Evolutionary conservation across 805 yeast genomes (phyloP).

Genomic region (Candida loeiensis): DNA sequence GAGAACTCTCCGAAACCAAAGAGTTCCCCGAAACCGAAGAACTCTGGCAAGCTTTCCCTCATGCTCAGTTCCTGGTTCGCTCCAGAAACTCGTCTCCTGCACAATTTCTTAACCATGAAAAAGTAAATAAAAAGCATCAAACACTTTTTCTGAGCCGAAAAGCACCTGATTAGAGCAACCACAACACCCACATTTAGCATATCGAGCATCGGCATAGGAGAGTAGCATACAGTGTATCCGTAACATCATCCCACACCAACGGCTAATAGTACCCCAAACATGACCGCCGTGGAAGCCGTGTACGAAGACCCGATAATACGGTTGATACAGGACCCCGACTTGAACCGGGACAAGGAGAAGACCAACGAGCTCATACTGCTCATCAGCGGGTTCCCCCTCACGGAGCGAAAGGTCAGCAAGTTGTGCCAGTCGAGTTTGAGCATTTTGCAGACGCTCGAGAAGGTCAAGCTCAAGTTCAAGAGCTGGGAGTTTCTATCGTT

Average conservation of each 20-base stretch:
- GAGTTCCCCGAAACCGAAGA: too few relatives aligned
- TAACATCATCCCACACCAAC: too few relatives aligned
- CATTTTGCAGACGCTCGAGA: constrained; percentile 49
- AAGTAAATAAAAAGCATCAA: not conserved
- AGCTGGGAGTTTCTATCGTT: constrained; percentile 56
- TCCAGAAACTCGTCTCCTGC: too few relatives aligned
- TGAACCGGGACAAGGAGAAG: constrained; percentile 40
- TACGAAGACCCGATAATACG: constrained; percentile 48
- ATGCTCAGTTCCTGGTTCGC: too few relatives aligned
- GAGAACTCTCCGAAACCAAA: too few relatives aligned
- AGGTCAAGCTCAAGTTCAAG: constrained; percentile 42
- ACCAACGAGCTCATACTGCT: constrained; percentile 37
- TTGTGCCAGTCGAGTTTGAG: constrained; percentile 47
- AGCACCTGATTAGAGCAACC: not conserved
- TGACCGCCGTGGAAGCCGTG: constrained; percentile 7
- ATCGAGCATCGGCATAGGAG: too few relatives aligned
- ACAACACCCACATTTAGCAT: too few relatives aligned
- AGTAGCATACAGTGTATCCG: too few relatives aligned
- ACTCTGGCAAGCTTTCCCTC: too few relatives aligned
- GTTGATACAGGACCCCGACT: constrained; percentile 47
- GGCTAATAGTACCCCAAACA: constrained; percentile 9
- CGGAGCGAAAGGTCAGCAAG: constrained; percentile 43
- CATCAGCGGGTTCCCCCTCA: constrained; percentile 42
- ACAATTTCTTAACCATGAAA: too few relatives aligned
- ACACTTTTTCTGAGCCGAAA: not conserved